Conservation (phyloP, 768 basidiomycete species). For the Hydnomerulius pinastri region DNA sequence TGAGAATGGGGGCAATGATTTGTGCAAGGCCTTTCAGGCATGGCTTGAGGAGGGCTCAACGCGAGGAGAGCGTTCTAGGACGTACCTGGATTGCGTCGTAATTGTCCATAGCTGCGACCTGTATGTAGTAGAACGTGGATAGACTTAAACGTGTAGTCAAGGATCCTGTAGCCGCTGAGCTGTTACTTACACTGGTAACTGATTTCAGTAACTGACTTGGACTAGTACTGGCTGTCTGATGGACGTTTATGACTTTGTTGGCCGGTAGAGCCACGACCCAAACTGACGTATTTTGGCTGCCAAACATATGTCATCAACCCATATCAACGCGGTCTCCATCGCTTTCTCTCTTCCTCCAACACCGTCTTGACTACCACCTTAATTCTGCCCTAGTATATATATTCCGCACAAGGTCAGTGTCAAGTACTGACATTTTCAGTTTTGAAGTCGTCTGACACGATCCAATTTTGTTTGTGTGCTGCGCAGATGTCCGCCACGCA, state of each 20-base stretch:
- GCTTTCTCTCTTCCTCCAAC: constrained; percentile 25
- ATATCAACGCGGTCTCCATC: constrained; percentile 39
- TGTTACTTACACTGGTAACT: no score
- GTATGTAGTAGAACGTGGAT: constrained; percentile 4
- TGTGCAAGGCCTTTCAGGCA: constrained; percentile 57
- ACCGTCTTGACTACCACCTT: constrained; percentile 16
- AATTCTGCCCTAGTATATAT: constrained; percentile 11
- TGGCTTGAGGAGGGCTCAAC: constrained; percentile 6
- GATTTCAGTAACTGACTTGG: not conserved
- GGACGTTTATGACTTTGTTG: constrained; percentile 6
- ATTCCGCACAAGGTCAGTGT: constrained; percentile 14
- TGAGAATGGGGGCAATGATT: constrained; percentile 64
- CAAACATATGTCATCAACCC: constrained; percentile 68
- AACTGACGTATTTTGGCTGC: constrained; percentile 47
- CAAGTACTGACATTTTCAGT: not conserved
- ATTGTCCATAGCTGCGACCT: constrained; percentile 47
- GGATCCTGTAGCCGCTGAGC: no score
- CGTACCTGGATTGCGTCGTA: constrained; percentile 59
- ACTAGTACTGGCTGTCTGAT: not conserved
- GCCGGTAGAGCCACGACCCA: constrained; percentile 5
- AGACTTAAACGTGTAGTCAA: constrained; percentile 6
- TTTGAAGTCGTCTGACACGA: not conserved
- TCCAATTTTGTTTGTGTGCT: not conserved
- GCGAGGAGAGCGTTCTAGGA: constrained; percentile 1
- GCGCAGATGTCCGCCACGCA: constrained; percentile 74